Evolutionary conservation across 331 rosid species (phyloP).

Genomic region (Erythrophleum ivorense): DNA sequence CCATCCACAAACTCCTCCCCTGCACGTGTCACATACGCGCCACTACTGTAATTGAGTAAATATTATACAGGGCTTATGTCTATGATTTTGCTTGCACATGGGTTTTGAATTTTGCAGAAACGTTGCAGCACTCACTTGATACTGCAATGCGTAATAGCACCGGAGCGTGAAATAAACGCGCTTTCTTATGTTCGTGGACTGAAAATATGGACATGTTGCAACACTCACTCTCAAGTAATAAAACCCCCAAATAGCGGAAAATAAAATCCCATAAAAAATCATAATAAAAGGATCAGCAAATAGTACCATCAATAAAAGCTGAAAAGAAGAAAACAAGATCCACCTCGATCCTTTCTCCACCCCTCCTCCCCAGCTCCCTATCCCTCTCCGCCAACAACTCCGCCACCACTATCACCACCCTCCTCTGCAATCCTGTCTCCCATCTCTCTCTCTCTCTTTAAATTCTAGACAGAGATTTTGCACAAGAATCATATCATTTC

Average conservation of each 20-base stretch:
- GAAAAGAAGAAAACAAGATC: slow-evolving; percentile 76
- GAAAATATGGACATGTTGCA: background rate
- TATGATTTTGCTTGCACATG: background rate
- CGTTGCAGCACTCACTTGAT: background rate
- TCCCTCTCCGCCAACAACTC: slow-evolving; percentile 21
- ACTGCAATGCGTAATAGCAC: background rate
- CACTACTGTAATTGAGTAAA: background rate
- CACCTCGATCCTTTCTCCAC: slow-evolving; percentile 96
- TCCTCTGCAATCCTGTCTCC: background rate
- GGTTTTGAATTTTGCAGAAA: background rate
- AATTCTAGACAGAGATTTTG: slow-evolving; percentile 8
- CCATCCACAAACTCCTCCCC: background rate
- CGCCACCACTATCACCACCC: background rate
- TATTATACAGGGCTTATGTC: background rate
- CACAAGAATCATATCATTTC: slow-evolving; percentile 27
- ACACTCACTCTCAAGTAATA: slow-evolving; percentile 43
- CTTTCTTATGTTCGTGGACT: background rate
- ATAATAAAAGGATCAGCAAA: slow-evolving; percentile 41
- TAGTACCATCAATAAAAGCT: slow-evolving; percentile 49
- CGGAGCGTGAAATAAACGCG: background rate
- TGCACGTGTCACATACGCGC: slow-evolving; percentile 36
- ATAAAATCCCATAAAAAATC: slow-evolving; percentile 29
- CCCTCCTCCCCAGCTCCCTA: background rate
- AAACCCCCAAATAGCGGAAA: slow-evolving; percentile 62
- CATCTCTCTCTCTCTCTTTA: background rate